Conservation (phyloP, 169 alveolate genomes). For the Sarcocystis neurona region DNA sequence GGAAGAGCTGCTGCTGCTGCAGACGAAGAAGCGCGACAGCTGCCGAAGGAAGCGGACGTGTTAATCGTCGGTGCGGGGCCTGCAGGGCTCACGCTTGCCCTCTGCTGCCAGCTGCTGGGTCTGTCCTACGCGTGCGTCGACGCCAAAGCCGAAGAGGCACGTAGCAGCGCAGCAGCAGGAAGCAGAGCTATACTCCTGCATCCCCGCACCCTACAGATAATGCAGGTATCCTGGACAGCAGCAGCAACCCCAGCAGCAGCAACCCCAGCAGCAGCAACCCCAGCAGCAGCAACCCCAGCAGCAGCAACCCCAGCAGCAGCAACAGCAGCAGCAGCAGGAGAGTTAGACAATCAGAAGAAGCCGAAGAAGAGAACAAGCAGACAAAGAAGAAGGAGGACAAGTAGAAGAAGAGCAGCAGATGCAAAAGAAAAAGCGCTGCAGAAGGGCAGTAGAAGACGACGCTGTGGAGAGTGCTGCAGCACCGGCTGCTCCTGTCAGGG, state of each 20-base stretch:
- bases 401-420: too few species aligned
- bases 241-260: background rate
- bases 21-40: background rate
- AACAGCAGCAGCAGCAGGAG: too few species aligned
- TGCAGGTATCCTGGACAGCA: slow-evolving; percentile 31
- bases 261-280: too few species aligned
- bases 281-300: too few species aligned
- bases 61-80: slow-evolving; percentile 64
- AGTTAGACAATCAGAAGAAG: too few species aligned
- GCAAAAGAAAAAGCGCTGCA: too few species aligned
- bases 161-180: too few species aligned
- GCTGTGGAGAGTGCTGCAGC: slow-evolving; percentile 11
- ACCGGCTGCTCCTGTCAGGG: background rate
- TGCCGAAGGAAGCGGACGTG: slow-evolving; percentile 47
- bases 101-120: slow-evolving; percentile 11
- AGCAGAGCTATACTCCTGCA: slow-evolving; percentile 54
- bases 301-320: too few species aligned
- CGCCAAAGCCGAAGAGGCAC: background rate
- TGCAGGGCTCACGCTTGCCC: slow-evolving; percentile 55
- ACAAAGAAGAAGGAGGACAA: too few species aligned
- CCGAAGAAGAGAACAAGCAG: too few species aligned
- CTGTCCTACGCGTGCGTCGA: slow-evolving; percentile 46
- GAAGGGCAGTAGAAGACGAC: too few species aligned
- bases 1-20: background rate
- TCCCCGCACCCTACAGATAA: slow-evolving; percentile 49